These are phyloP conservation scores for Penicillium occitanis DNA, from an alignment of 2,329 filamentous ascomycete genomes.

Conservation along the genomic window DNA sequence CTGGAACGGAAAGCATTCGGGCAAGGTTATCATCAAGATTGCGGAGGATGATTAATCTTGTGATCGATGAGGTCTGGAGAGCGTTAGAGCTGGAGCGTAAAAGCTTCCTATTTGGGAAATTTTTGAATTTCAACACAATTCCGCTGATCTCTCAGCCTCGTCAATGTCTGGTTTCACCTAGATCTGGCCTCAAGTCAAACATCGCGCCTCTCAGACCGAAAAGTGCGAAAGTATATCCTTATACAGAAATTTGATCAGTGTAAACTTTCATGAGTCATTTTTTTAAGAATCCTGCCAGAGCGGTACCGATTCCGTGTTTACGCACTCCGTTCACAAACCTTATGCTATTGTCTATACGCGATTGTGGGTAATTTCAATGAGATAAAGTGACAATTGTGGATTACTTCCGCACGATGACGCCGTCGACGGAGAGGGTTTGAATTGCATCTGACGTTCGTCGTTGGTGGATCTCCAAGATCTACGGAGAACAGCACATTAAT, in stretches of 20 bases:
- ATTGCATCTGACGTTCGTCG: background rate
- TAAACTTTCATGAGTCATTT: background rate
- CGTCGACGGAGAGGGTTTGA: background rate
- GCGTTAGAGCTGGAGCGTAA: background rate
- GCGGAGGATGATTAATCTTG: background rate
- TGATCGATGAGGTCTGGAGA: background rate
- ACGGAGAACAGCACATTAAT: background rate
- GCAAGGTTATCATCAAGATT: slow-evolving; percentile 5
- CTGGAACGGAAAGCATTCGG: slow-evolving; percentile 41
- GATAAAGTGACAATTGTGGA: background rate
- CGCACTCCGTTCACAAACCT: background rate
- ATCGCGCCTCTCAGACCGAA: background rate
- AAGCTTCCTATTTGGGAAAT: background rate
- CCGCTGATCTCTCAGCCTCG: background rate
- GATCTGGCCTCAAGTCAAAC: background rate
- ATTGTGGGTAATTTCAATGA: background rate
- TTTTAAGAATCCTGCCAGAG: background rate
- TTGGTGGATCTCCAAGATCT: background rate
- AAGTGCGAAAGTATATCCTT: background rate
- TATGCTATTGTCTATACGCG: background rate
- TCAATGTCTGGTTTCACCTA: background rate
- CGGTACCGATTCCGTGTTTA: background rate
- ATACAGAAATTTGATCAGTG: background rate
- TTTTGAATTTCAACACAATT: background rate
- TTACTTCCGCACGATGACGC: background rate